Conservation (phyloP, 208 protist genomes). For the Balamuthia mandrillaris region DNA sequence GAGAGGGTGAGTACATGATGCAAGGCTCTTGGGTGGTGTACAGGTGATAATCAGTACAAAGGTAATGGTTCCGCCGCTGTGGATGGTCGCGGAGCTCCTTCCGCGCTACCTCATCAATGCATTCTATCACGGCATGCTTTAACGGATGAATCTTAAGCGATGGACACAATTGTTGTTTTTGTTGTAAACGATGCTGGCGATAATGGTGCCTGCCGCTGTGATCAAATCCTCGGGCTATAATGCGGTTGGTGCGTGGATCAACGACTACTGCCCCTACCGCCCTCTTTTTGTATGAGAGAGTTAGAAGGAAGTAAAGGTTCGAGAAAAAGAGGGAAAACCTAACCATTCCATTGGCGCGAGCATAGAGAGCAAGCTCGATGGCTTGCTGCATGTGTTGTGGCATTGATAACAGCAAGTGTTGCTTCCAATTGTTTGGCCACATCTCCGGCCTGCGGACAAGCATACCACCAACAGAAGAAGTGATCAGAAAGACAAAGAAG, state of each 20-base stretch:
- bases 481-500: too few relatives aligned
- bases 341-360: neutral
- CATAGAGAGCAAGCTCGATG: neutral
- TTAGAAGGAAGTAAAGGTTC: neutral
- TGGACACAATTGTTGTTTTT: neutral
- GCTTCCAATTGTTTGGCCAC: neutral
- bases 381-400: neutral
- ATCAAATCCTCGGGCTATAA: neutral
- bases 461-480: too few relatives aligned
- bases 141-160: neutral
- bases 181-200: neutral
- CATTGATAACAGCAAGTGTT: neutral
- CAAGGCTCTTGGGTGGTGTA: constrained; percentile 27
- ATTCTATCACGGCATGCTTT: constrained; percentile 17
- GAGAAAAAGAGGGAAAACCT: neutral
- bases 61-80: neutral
- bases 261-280: constrained; percentile 21
- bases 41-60: constrained; percentile 16
- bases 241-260: neutral
- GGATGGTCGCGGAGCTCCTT: neutral
- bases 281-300: neutral
- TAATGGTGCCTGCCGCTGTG: neutral
- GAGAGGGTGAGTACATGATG: constrained; percentile 6
- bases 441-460: neutral
- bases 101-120: neutral